Conservation (phyloP, 176 grass and related monocot species). For the Dactylis glomerata region DNA sequence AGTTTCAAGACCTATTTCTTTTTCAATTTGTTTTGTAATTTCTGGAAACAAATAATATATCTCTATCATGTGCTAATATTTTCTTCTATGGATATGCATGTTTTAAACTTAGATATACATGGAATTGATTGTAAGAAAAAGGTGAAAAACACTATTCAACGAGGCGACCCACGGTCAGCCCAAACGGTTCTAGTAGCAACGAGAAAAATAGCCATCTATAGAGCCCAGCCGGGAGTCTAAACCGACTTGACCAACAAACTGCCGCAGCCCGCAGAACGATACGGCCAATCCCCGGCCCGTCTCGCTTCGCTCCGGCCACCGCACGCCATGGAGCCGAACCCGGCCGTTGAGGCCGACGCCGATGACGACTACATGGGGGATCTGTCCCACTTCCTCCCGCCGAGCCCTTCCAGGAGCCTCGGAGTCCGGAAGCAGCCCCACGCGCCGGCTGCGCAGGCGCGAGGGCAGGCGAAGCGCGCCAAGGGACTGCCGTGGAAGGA, state of each 20-base stretch:
- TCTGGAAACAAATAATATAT: too few species aligned
- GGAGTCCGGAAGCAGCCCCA: constrained; percentile 30
- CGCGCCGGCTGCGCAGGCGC: neutral
- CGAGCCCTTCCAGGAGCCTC: constrained; percentile 19
- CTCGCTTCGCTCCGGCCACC: constrained; percentile 9
- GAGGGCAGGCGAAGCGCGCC: constrained; percentile 32
- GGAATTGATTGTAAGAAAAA: too few species aligned
- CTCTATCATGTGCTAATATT: too few species aligned
- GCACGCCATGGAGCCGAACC: constrained; percentile 25
- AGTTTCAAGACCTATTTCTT: too few species aligned
- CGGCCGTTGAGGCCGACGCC: constrained; percentile 14
- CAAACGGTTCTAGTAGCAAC: neutral
- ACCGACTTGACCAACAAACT: neutral
- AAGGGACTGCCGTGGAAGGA: constrained; percentile 67
- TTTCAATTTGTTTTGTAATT: too few species aligned
- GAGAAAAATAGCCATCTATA: neutral
- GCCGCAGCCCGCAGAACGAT: too few species aligned
- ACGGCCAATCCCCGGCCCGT: neutral
- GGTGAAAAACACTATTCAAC: too few species aligned
- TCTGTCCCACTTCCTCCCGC: constrained; percentile 66
- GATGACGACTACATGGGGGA: constrained; percentile 96
- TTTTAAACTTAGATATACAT: too few species aligned
- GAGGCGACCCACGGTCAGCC: neutral
- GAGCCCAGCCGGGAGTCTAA: neutral
- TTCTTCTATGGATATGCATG: too few species aligned